These are phyloP conservation scores for Zoysia matrella DNA, from an alignment of 202 grass and related monocot species.

Conservation along the genomic window DNA sequence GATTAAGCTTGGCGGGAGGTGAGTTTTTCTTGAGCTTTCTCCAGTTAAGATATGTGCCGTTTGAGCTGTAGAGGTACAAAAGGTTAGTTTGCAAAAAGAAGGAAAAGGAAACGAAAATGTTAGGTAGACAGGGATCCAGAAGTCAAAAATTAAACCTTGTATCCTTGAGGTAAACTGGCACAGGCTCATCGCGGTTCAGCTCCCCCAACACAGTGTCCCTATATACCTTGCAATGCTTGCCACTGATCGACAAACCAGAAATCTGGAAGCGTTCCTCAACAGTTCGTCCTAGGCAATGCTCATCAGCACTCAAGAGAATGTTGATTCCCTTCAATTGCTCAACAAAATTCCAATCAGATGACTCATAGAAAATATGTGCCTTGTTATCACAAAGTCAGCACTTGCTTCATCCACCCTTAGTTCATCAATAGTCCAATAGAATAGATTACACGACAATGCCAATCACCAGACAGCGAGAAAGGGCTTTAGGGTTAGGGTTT, in stretches of 20 bases:
- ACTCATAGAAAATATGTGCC: neutral
- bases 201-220: slow-evolving; percentile 62
- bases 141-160: slow-evolving; percentile 58
- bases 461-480: neutral
- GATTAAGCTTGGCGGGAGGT: slow-evolving; percentile 64
- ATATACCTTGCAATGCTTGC: slow-evolving; percentile 83
- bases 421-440: neutral
- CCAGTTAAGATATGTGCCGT: slow-evolving; percentile 90
- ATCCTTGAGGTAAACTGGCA: slow-evolving; percentile 79
- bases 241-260: slow-evolving; percentile 45
- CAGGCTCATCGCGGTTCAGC: slow-evolving; percentile 26
- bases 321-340: slow-evolving; percentile 67
- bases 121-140: slow-evolving; percentile 12
- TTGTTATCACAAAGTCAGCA: slow-evolving; percentile 1
- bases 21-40: slow-evolving; percentile 61
- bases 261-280: slow-evolving; percentile 71
- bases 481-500: slow-evolving; percentile 35
- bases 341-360: slow-evolving; percentile 36
- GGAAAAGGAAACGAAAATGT: slow-evolving; percentile 4
- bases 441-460: slow-evolving; percentile 5
- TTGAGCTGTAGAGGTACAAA: slow-evolving; percentile 65
- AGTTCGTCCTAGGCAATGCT: slow-evolving; percentile 69
- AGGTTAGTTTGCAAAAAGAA: slow-evolving; percentile 33
- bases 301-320: slow-evolving; percentile 75
- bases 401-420: neutral